Base-by-base conservation (phyloP, 2,329 filamentous ascomycete genomes). In the Ophiostoma populinum region DNA sequence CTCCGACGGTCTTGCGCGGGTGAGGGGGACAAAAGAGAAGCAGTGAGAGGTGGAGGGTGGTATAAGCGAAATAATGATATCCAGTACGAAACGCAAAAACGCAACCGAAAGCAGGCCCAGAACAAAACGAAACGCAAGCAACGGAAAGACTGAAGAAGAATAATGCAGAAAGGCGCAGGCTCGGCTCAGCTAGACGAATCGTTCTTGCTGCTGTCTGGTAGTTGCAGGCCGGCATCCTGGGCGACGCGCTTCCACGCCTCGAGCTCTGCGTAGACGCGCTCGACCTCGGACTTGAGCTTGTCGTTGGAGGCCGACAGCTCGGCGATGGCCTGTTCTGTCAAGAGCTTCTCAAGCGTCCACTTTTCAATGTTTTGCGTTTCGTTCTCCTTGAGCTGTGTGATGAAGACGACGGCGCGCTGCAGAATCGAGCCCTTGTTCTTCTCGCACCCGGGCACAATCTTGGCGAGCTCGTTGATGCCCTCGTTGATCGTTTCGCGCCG, bases 371-470 rank as follows among this genome's bases (percentile, higher is more conserved):
- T 93, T 44, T 90, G 80, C 12, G 80, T 73, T 53, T 93, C 87
- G 47, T 93, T 92, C 54, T 94, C 85, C 53, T 90, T 92, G 25
- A 98, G 69, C 51, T 94, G 85, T 9, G 75, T 80, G 52, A 98
- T 95, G 60, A 93, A 95, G 43, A 83, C 76, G 8, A 94, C 87
- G 0, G 90, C 85, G 22, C 87, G 81, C 52, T 92, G 81, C 24
- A 98, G 63, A 44, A 98, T 95, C 3, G 85, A 92, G 1, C 90
- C 90, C 58, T 98, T 98, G 63, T 98, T 95, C 66, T 95, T 98
- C 58, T 98, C 90, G 49, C 87, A 94, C 11, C 85, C 85, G 0
- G 90, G 90, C 0, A 98, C 90, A 45, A 98, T 92, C 61, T 94
- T 95, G 46, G 87, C 82, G 20, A 98, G 71, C 56, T 95, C 90